A percentile compares a stretch with the other conserved stretches of the same genome.
These are phyloP conservation scores for Plectranthus barbatus DNA, from an alignment of 257 asterid genomes.

Conservation along the genomic window DNA sequence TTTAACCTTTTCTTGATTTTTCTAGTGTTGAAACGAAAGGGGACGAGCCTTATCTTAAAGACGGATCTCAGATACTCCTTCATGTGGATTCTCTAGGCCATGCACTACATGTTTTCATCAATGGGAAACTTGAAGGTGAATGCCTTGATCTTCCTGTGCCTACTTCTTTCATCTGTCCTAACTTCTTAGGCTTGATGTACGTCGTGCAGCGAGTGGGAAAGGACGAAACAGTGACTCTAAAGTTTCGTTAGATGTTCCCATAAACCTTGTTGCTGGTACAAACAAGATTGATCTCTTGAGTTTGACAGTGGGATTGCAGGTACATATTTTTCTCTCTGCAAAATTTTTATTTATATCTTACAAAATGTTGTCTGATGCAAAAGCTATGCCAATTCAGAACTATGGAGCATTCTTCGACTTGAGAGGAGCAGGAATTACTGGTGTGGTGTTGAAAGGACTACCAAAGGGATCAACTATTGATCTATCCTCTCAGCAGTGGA, in stretches of 20 bases:
- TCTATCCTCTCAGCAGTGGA: slow-evolving; percentile 64
- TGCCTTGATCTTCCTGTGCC: background rate
- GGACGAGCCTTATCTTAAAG: slow-evolving; percentile 45
- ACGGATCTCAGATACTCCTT: slow-evolving; percentile 59
- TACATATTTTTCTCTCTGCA: slow-evolving; percentile 3
- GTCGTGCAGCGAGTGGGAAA: slow-evolving; percentile 54
- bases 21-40: slow-evolving; percentile 48
- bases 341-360: background rate
- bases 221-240: slow-evolving; percentile 35
- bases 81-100: slow-evolving; percentile 78
- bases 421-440: slow-evolving; percentile 62
- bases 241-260: slow-evolving; percentile 52
- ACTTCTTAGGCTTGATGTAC: background rate
- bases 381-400: slow-evolving; percentile 36
- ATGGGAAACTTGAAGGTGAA: slow-evolving; percentile 73
- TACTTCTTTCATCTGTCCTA: background rate
- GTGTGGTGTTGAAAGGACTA: slow-evolving; percentile 53
- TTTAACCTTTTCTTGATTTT: slow-evolving; percentile 2
- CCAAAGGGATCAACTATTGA: slow-evolving; percentile 51
- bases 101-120: slow-evolving; percentile 51
- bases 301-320: slow-evolving; percentile 83
- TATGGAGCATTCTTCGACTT: slow-evolving; percentile 69
- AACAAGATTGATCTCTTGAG: slow-evolving; percentile 77
- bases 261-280: slow-evolving; percentile 47
- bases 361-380: slow-evolving; percentile 11